Evolutionary conservation across 306 rosid species (phyloP).

Genomic region (Cajanus cajan): DNA sequence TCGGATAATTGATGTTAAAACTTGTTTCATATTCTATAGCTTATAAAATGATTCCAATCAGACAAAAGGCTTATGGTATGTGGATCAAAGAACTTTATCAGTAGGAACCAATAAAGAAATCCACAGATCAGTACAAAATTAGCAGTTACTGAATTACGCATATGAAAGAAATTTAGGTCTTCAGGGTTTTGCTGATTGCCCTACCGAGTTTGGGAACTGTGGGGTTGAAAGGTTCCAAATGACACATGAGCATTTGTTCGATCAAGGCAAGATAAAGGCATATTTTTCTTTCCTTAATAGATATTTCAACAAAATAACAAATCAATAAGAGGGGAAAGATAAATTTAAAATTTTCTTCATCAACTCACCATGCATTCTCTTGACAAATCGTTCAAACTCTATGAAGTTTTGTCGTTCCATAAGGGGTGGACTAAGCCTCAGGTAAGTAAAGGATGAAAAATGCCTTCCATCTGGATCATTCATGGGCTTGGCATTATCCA

Average conservation of each 20-base stretch:
- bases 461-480: conserved; percentile 88
- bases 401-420: conserved; percentile 75
- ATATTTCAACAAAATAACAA: neutral
- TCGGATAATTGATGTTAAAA: neutral
- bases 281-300: neutral
- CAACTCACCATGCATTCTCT: conserved; percentile 91
- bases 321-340: neutral
- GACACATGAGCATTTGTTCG: neutral
- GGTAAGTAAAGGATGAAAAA: conserved; percentile 74
- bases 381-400: conserved; percentile 85
- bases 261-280: neutral
- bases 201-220: neutral
- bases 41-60: neutral
- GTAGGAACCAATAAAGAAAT: neutral
- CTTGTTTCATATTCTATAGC: neutral
- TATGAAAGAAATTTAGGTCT: neutral
- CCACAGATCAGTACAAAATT: neutral
- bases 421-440: conserved; percentile 75
- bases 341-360: neutral
- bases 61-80: neutral
- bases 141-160: neutral
- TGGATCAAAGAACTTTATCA: neutral
- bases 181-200: neutral
- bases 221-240: neutral
- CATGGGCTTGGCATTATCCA: conserved; percentile 78